Evolutionary conservation across 2,329 filamentous ascomycete species (phyloP).

Genomic region (Nemania abortiva): DNA sequence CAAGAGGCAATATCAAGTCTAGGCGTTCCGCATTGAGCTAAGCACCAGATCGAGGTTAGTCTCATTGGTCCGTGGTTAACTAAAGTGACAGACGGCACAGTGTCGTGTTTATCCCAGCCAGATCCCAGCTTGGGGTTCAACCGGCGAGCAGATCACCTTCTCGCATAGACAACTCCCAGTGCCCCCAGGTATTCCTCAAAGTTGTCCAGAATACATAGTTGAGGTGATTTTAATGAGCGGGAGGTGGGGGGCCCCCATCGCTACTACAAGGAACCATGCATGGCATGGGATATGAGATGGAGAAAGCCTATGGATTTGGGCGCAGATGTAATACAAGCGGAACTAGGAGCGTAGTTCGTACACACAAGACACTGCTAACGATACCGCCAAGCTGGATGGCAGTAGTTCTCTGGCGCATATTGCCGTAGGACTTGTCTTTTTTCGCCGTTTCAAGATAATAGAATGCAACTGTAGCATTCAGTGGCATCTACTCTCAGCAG

Average conservation of each 20-base stretch:
- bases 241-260: background rate
- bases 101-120: too few species aligned
- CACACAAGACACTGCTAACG: background rate
- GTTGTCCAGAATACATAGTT: background rate
- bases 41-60: conserved; percentile 5
- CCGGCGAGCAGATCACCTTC: background rate
- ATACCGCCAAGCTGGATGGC: background rate
- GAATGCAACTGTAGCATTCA: background rate
- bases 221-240: background rate
- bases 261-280: background rate
- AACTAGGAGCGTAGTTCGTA: background rate
- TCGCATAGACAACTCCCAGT: background rate
- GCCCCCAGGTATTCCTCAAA: background rate
- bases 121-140: background rate
- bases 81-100: background rate
- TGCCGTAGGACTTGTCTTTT: background rate
- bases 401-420: background rate
- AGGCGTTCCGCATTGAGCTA: background rate
- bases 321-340: background rate
- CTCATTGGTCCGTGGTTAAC: background rate
- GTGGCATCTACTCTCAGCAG: background rate
- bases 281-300: background rate
- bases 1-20: background rate
- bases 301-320: background rate
- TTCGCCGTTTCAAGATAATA: background rate